Evolutionary conservation across 140 eudicot genomes (phyloP).

Genomic region (Cichorium intybus): DNA sequence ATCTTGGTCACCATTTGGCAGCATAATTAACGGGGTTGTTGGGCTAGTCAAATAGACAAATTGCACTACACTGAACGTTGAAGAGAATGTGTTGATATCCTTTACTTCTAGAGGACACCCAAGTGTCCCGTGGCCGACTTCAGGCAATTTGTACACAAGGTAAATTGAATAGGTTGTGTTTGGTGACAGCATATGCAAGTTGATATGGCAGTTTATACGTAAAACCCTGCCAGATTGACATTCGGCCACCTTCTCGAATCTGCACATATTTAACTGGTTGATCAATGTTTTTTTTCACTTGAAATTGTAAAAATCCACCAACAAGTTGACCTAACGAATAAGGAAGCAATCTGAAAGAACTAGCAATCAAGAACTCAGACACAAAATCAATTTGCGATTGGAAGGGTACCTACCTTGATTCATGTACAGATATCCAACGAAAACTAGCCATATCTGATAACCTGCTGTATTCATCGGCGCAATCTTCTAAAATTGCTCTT

Average conservation of each 20-base stretch:
- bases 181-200: conserved; percentile 20
- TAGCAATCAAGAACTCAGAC: too few species aligned
- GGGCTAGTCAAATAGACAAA: not conserved
- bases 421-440: conserved; percentile 1
- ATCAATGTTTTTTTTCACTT: not conserved
- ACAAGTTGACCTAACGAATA: too few species aligned
- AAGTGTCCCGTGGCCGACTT: not conserved
- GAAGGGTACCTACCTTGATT: conserved; percentile 4
- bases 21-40: not conserved
- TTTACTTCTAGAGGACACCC: conserved; percentile 14
- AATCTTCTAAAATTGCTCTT: not conserved
- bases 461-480: not conserved
- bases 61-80: not conserved
- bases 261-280: not conserved
- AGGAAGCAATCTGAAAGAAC: too few species aligned
- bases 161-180: conserved; percentile 16
- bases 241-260: conserved; percentile 20
- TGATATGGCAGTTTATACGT: conserved; percentile 10
- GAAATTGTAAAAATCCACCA: too few species aligned
- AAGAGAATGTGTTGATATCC: not conserved
- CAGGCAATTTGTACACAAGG: conserved; percentile 19
- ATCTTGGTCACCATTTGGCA: not conserved
- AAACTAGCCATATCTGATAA: not conserved
- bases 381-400: not conserved
- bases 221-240: conserved; percentile 5